Percentiles rank a stretch among this genome's conserved stretches.
Conservation (phyloP, 352 stramenopile species). For the Globisporangium viniferum region DNA sequence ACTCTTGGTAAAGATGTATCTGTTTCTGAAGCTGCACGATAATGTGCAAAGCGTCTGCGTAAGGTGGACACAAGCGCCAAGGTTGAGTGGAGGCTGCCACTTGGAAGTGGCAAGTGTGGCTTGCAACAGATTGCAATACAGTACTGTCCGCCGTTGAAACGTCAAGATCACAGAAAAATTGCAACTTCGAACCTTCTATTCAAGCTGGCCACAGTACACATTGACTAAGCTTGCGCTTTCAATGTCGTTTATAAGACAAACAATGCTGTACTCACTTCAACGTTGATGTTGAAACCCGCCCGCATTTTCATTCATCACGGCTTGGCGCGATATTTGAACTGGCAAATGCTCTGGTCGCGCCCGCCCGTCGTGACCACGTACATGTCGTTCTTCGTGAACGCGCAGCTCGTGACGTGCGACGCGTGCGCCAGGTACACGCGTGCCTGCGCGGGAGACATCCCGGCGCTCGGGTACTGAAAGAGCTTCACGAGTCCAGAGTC, state of each 20-base stretch:
- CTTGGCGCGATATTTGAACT: slow-evolving; percentile 41
- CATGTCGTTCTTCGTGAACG: slow-evolving; percentile 60
- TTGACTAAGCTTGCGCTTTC: no score
- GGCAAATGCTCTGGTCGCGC: slow-evolving; percentile 74
- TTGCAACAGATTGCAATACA: no score
- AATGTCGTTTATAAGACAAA: not conserved
- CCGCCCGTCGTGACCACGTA: slow-evolving; percentile 75
- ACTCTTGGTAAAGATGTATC: not conserved
- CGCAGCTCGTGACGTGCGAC: slow-evolving; percentile 68
- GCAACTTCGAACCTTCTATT: no score
- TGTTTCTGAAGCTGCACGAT: not conserved
- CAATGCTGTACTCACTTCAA: not conserved
- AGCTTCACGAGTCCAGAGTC: slow-evolving; percentile 63
- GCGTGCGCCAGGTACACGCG: slow-evolving; percentile 50
- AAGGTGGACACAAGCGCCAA: no score
- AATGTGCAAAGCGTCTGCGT: no score
- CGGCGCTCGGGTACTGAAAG: slow-evolving; percentile 51
- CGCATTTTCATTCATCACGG: not conserved
- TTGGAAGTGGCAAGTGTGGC: no score
- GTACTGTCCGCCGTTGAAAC: no score
- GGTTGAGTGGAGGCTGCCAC: no score
- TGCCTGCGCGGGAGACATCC: slow-evolving; percentile 13
- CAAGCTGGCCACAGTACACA: no score
- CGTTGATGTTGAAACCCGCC: not conserved
- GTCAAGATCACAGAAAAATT: no score